Conservation (phyloP, 2,329 filamentous ascomycete species). For the Ophiostoma tasmaniense region DNA sequence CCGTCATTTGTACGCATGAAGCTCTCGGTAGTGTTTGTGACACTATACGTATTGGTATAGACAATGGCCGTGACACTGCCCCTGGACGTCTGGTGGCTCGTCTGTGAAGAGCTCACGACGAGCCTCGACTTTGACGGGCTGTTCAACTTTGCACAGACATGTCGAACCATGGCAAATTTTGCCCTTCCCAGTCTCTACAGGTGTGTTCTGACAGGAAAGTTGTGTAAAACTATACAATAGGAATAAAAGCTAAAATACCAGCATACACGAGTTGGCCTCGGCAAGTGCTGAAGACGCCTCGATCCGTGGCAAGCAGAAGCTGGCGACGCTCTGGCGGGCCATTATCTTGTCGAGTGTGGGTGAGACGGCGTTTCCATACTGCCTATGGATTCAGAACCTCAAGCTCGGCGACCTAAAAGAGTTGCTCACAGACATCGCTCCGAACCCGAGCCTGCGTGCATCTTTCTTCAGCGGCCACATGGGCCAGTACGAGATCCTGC, state of each 20-base stretch:
- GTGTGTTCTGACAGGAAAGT: constrained; percentile 31
- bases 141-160: constrained; percentile 49
- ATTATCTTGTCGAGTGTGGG: constrained; percentile 58
- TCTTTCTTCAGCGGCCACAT: constrained; percentile 36
- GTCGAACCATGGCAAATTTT: constrained; percentile 47
- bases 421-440: constrained; percentile 46
- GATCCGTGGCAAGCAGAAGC: constrained; percentile 37
- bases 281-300: constrained; percentile 31
- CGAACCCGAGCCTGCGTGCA: constrained; percentile 24
- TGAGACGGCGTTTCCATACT: constrained; percentile 59
- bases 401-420: constrained; percentile 53
- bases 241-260: not conserved
- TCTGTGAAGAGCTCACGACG: constrained; percentile 50
- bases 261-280: not conserved
- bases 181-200: constrained; percentile 56
- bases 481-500: constrained; percentile 28
- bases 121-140: constrained; percentile 51
- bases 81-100: constrained; percentile 51
- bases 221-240: not conserved
- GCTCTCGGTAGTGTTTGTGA: not conserved
- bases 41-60: not conserved
- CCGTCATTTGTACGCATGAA: not conserved
- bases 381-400: constrained; percentile 55
- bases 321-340: constrained; percentile 59
- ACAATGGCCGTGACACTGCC: constrained; percentile 32